Base-by-base conservation (phyloP, 2,329 filamentous ascomycete species). In the Sporothrix sp. region DNA sequence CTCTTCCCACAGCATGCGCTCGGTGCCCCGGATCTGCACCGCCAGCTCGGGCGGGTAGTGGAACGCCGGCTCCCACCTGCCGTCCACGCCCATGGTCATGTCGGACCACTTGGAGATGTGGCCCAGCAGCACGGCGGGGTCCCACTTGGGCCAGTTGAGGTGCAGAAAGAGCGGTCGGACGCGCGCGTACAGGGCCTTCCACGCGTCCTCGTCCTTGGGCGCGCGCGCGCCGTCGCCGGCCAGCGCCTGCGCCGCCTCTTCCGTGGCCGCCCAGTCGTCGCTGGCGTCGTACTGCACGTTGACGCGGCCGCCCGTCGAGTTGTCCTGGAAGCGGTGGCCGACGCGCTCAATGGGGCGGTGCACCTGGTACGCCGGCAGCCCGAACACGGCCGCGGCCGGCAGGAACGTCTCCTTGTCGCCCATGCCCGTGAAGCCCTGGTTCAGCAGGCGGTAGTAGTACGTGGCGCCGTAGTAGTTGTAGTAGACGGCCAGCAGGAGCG, bases 391-490 rank as follows among this genome's bases (percentile, higher is more conserved):
- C 4, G 71, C 71, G 0, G 70, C 71, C 36, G 66, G 67, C 14
- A 69, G 54, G 45, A 73, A 73, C 0, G 71, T 75, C 54, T 75
- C 71, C 58, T 73, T 73, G 59, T 74, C 71, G 21, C 71, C 71
- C 53, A 71, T 63, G 27, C 69, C 70, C 9, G 62, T 62, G 2
- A 63, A 63, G 44, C 66, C 66, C 60, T 74, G 71, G 39, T 64
- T 69, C n/a, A 72, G 62, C 2, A 77, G 59, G 0, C 67, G 66
- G 57, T 76, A 78, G 62, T 72, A 78, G 58, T 69, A 68, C 6
- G 64, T 58, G 0, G 73, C 71, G 1, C 75, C 75, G 59, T 73
- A 72, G 60, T 71, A 71, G 63, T 78, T 78, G 65, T 78, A 78
- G 61, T 77, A 78, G 0, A 69, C 63, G 20, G 69, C 66, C 11